These are phyloP conservation scores for Verruconis gallopava DNA, from an alignment of 2,329 filamentous ascomycete genomes.

Conservation along the genomic window DNA sequence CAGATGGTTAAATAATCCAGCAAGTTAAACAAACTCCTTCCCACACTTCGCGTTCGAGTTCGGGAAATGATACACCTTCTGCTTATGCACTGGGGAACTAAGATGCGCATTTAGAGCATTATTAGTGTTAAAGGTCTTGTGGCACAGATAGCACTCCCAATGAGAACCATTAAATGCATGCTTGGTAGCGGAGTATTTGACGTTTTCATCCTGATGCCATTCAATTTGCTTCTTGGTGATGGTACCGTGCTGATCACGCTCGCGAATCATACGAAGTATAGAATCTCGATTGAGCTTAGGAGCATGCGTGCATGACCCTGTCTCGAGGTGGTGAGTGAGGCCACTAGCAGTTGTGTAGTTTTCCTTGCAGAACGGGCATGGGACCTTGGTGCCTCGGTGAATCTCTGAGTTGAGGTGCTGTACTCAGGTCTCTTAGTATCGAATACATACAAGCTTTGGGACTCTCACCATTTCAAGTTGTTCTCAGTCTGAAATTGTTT, in stretches of 20 bases:
- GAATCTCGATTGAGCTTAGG: conserved; percentile 33
- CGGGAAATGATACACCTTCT: conserved; percentile 33
- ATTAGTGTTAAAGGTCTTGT: conserved; percentile 27
- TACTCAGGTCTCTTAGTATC: no score
- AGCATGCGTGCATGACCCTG: conserved; percentile 37
- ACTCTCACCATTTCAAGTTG: no score
- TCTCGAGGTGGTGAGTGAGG: conserved; percentile 44
- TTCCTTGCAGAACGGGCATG: conserved; percentile 43
- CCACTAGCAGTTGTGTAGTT: conserved; percentile 39
- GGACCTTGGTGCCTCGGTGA: conserved; percentile 34
- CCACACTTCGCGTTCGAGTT: conserved; percentile 25
- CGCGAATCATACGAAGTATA: conserved; percentile 34
- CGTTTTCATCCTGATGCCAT: conserved; percentile 23
- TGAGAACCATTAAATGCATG: conserved; percentile 32
- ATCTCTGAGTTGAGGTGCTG: conserved; percentile 44
- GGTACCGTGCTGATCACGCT: conserved; percentile 33
- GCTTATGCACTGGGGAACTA: conserved; percentile 38
- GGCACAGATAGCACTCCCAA: conserved; percentile 45
- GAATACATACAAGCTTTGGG: no score
- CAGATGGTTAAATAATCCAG: conserved; percentile 31
- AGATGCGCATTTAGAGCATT: conserved; percentile 39
- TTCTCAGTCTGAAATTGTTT: no score
- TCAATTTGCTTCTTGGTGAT: conserved; percentile 42
- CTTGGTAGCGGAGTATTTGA: conserved; percentile 25
- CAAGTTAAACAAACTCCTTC: conserved; percentile 27